phyloP scores from a whole-genome alignment of 768 basidiomycete species.

The Tricholoma bakamatsutake region DNA sequence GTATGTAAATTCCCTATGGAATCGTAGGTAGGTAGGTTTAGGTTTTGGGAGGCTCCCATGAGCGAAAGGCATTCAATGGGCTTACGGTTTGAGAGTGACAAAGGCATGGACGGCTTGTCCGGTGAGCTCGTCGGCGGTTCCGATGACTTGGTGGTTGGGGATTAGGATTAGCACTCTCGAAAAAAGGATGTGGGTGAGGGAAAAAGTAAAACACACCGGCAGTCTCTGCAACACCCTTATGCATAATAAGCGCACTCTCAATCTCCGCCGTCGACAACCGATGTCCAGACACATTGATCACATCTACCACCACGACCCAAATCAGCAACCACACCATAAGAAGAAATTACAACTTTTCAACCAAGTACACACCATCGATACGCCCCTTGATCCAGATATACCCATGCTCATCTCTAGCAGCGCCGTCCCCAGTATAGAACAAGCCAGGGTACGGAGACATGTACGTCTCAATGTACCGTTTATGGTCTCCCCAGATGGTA shows the following conservation, averaged over 20 bases:
- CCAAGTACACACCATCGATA: conserved; percentile 63
- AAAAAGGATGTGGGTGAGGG: background rate
- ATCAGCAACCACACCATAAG: background rate
- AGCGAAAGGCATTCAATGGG: conserved; percentile 9
- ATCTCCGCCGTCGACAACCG: conserved; percentile 97
- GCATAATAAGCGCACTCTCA: conserved; percentile 91
- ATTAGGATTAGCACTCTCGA: no score
- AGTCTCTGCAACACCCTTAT: conserved; percentile 94
- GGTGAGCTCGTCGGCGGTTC: conserved; percentile 79
- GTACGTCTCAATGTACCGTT: conserved; percentile 57
- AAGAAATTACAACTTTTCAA: conserved; percentile 2
- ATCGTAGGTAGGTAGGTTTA: no score
- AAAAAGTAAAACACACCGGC: conserved; percentile 36
- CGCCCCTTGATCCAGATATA: conserved; percentile 99
- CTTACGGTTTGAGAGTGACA: conserved; percentile 90
- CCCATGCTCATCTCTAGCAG: conserved; percentile 88
- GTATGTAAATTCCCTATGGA: conserved; percentile 68
- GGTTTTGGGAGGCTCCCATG: background rate
- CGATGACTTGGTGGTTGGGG: conserved; percentile 48
- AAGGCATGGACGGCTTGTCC: conserved; percentile 95
- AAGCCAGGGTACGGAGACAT: conserved; percentile 78
- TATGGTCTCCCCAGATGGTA: conserved; percentile 88
- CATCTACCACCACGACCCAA: conserved; percentile 43
- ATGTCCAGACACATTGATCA: conserved; percentile 98
- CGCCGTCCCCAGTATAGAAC: conserved; percentile 98